phyloP scores from a whole-genome alignment of 2,329 filamentous ascomycete genomes.

The Ilyonectria robusta region DNA sequence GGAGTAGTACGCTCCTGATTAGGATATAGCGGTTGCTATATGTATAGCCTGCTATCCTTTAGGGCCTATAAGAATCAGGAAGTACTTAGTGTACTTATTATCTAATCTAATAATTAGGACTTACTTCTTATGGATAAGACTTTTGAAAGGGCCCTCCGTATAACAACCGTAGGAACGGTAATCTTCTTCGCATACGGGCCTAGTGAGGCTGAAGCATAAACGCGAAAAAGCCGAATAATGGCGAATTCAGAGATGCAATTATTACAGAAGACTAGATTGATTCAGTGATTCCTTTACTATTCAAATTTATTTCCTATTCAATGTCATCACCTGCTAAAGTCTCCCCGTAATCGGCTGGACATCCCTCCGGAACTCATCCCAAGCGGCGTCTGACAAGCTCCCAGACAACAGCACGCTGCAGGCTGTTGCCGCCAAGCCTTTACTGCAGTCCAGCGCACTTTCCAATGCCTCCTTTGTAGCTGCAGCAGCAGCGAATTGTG shows the following conservation, averaged over 20 bases:
- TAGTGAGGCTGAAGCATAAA: too few relatives aligned
- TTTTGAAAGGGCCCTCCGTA: too few relatives aligned
- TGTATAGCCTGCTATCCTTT: too few relatives aligned
- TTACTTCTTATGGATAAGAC: too few relatives aligned
- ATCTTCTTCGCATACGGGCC: neutral
- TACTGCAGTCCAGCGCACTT: slow-evolving; percentile 39
- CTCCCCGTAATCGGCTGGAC: slow-evolving; percentile 26
- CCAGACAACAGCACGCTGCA: slow-evolving; percentile 24
- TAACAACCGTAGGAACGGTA: neutral
- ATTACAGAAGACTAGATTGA: neutral
- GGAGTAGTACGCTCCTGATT: too few relatives aligned
- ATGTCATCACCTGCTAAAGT: slow-evolving; percentile 6
- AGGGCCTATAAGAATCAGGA: too few relatives aligned
- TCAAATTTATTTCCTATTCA: neutral
- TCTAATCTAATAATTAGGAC: too few relatives aligned
- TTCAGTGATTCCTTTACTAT: neutral
- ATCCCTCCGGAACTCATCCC: slow-evolving; percentile 33
- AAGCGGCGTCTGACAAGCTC: slow-evolving; percentile 24
- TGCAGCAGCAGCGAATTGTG: slow-evolving; percentile 36
- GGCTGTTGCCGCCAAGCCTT: slow-evolving; percentile 41
- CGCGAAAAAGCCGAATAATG: too few relatives aligned
- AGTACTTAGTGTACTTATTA: too few relatives aligned
- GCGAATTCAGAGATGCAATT: too few relatives aligned
- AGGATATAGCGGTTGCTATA: too few relatives aligned
- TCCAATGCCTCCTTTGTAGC: slow-evolving; percentile 32